These are phyloP conservation scores for Megacollybia platyphylla DNA, from an alignment of 1,284 basidiomycete species.

Conservation along the genomic window DNA sequence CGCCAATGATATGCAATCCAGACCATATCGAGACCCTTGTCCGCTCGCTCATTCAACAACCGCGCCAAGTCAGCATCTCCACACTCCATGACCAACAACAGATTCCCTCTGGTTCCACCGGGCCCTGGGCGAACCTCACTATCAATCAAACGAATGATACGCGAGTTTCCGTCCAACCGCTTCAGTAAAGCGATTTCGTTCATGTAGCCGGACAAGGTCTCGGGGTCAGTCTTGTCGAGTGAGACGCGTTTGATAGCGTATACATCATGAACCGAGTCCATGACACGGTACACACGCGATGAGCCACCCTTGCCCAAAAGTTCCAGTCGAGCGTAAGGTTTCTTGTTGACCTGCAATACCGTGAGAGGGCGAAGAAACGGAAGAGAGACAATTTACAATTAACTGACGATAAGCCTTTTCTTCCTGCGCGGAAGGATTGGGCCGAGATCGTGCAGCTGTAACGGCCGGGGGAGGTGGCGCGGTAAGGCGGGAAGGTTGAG, in stretches of 20 bases:
- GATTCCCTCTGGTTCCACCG: constrained; percentile 51
- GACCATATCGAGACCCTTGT: constrained; percentile 76
- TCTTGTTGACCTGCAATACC: constrained; percentile 58
- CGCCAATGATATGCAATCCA: constrained; percentile 94
- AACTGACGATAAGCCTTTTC: constrained; percentile 14
- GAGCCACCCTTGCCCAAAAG: constrained; percentile 87
- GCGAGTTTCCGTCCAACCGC: constrained; percentile 75
- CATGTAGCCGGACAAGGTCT: constrained; percentile 85
- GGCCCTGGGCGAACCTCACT: constrained; percentile 62
- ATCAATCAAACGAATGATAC: constrained; percentile 84
- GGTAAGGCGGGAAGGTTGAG: constrained; percentile 10
- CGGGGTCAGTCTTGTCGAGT: constrained; percentile 74
- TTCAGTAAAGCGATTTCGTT: constrained; percentile 88
- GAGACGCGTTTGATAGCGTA: constrained; percentile 84
- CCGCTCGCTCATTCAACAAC: constrained; percentile 71
- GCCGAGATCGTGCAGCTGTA: constrained; percentile 12
- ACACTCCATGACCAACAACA: constrained; percentile 87
- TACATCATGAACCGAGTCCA: constrained; percentile 65
- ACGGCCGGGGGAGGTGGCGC: constrained; percentile 10
- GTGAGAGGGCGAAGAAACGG: background rate
- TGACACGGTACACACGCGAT: constrained; percentile 86
- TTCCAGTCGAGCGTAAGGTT: constrained; percentile 71
- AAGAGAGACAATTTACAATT: constrained; percentile 15
- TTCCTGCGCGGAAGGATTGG: constrained; percentile 6
- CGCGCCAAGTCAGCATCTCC: constrained; percentile 85